A percentile compares a stretch with the other conserved stretches of the same genome.
phyloP scores from a whole-genome alignment of 495 filamentous ascomycete species.

The Penicillium tannophilum region DNA sequence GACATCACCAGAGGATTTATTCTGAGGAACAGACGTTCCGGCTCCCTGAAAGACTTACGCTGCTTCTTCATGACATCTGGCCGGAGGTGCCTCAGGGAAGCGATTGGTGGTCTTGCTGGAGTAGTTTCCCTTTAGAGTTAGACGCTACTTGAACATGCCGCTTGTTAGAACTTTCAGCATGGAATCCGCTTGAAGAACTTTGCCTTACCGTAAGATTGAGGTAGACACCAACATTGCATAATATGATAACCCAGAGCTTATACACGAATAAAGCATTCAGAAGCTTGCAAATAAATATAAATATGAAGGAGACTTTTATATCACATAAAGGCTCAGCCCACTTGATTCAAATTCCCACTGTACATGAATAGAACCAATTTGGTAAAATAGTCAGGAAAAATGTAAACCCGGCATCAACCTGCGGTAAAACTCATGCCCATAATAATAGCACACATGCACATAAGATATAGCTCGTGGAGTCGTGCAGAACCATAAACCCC shows the following conservation, averaged over 20 bases:
- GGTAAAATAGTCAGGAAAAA: background rate
- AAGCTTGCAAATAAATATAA: background rate
- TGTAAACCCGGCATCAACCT: background rate
- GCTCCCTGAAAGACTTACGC: background rate
- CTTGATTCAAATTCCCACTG: background rate
- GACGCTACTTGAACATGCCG: no score
- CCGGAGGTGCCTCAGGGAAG: background rate
- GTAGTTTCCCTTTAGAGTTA: background rate
- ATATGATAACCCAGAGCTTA: background rate
- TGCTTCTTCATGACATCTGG: background rate
- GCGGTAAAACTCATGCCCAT: background rate
- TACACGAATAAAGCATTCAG: background rate
- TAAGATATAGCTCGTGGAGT: background rate
- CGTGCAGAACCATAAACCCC: background rate
- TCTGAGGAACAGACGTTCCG: no score
- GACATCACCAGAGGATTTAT: background rate
- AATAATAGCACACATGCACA: background rate
- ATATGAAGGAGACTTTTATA: background rate
- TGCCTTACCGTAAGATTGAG: no score
- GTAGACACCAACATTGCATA: no score
- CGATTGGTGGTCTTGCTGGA: background rate
- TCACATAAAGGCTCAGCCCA: background rate
- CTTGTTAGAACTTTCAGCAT: no score
- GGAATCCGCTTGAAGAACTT: no score
- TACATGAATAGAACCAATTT: background rate